These are phyloP conservation scores for Rhypophila decipiens DNA, from an alignment of 495 filamentous ascomycete genomes.

Conservation along the genomic window DNA sequence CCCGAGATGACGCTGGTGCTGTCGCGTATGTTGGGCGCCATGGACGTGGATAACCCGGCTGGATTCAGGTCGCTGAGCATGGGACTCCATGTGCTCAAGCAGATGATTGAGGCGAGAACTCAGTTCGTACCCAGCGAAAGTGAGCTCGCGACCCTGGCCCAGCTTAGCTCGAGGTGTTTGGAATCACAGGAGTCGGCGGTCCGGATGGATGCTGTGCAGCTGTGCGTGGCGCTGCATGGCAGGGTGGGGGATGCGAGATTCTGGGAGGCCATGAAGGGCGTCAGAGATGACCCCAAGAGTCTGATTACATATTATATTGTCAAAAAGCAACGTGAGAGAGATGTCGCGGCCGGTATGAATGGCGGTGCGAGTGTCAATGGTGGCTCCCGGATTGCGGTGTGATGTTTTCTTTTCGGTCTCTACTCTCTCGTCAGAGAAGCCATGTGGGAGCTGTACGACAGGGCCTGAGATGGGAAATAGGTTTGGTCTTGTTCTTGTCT, in stretches of 20 bases:
- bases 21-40: slow-evolving; percentile 30
- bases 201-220: slow-evolving; percentile 66
- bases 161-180: slow-evolving; percentile 55
- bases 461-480: background rate
- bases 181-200: slow-evolving; percentile 70
- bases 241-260: slow-evolving; percentile 59
- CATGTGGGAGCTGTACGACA: background rate
- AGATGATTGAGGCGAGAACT: slow-evolving; percentile 38
- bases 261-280: slow-evolving; percentile 56
- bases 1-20: slow-evolving; percentile 42
- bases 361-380: background rate
- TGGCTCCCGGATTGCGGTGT: background rate
- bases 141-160: slow-evolving; percentile 43
- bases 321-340: slow-evolving; percentile 48
- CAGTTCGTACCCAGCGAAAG: slow-evolving; percentile 34
- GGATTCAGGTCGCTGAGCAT: slow-evolving; percentile 40
- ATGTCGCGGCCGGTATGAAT: background rate
- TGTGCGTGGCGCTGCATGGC: slow-evolving; percentile 68
- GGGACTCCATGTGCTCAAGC: slow-evolving; percentile 54
- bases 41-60: slow-evolving; percentile 26
- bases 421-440: no score
- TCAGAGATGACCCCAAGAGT: slow-evolving; percentile 63
- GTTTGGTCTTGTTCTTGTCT: background rate
- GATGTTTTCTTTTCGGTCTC: background rate
- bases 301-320: slow-evolving; percentile 81